Evolutionary conservation across 495 filamentous ascomycete genomes (phyloP), one percentile per base, ranked within the genome.

Genomic region (Penicillium ochrochloron): DNA sequence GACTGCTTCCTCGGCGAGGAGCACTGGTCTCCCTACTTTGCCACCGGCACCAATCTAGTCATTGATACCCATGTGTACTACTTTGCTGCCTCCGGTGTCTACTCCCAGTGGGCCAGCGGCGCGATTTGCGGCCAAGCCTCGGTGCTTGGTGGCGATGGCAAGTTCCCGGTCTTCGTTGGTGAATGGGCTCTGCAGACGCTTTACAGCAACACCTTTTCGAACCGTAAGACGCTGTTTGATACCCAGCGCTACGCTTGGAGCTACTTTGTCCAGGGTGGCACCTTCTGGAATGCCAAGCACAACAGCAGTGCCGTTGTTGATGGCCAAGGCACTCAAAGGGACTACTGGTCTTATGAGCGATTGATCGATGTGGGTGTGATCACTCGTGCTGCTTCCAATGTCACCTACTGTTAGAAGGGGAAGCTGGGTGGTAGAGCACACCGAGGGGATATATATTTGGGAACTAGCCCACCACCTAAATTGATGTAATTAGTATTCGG

Each of bases 161-260:
- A 66, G 35, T 66, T 66, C 54, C 64, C 64, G 11, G 64, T 66
- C 5, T 66, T 53, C 6, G 54, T 66, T 55, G 64, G 64, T 27
- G 64, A 66, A 50, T 62, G 59, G 64, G 64, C 64, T 59, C 44
- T 66, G 53, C 64, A 66, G 51, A 66, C 64, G 25, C 54, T 66
- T 10, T 66, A 66, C 59, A 62, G 59, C 59, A 66, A 62, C 42
- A 62, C 19, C 35, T 66, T 44, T 44, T 37, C 59, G 23, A 66
- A 66, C 44, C 64, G 59, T 0, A 53, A 58, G 44, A 57, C 56
- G 11, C 59, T 66, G 33, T 66, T 62, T 46, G 37, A 66, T 5
- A 62, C 59, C 3, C 59, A 66, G 54, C 64, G 59, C 10, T 66
- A 62, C 52, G 64, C 64, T 15, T 66, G 54, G 64, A 62, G 54